A percentile compares a stretch with the other conserved stretches of the same genome.
Evolutionary conservation across 176 grass and related monocot species (phyloP).

Genomic region (Oropetium thomaeum): DNA sequence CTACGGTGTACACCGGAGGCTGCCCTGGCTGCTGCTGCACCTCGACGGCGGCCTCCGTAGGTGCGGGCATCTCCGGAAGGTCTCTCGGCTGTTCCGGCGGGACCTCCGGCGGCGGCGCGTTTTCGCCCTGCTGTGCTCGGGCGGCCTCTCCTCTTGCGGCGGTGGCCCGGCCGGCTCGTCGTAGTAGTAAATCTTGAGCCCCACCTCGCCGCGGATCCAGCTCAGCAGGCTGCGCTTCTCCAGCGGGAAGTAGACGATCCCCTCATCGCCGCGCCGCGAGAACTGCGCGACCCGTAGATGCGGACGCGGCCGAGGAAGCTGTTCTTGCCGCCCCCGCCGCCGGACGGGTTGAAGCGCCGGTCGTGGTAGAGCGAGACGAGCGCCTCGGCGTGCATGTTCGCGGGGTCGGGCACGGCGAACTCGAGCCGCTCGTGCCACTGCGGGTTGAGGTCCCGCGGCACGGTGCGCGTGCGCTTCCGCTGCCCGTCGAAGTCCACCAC

Average conservation of each 20-base stretch:
- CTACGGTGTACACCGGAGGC: slow-evolving; percentile 44
- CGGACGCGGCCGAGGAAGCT: slow-evolving; percentile 76
- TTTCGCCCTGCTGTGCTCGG: slow-evolving; percentile 38
- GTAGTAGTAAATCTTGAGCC: slow-evolving; percentile 95
- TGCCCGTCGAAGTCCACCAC: slow-evolving; percentile 82
- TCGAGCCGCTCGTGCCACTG: slow-evolving; percentile 78
- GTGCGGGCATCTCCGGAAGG: slow-evolving; percentile 45
- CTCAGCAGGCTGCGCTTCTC: slow-evolving; percentile 84
- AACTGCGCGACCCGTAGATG: slow-evolving; percentile 86
- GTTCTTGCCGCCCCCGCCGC: slow-evolving; percentile 56
- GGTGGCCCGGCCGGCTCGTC: slow-evolving; percentile 32
- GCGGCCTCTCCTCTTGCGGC: slow-evolving; percentile 46
- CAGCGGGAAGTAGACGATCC: slow-evolving; percentile 80
- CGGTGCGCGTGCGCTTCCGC: slow-evolving; percentile 75
- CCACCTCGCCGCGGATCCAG: slow-evolving; percentile 88
- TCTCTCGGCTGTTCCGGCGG: slow-evolving; percentile 47
- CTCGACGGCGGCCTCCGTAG: slow-evolving; percentile 72
- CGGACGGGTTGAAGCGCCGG: slow-evolving; percentile 41
- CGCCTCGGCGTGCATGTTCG: slow-evolving; percentile 51
- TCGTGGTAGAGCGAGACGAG: slow-evolving; percentile 92
- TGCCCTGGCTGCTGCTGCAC: slow-evolving; percentile 55
- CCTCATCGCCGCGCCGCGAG: slow-evolving; percentile 54
- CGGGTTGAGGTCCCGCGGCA: slow-evolving; percentile 63
- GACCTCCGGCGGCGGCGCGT: slow-evolving; percentile 37
- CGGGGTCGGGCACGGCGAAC: slow-evolving; percentile 60